phyloP scores from a whole-genome alignment of 352 stramenopile species.

The Pythium insidiosum region DNA sequence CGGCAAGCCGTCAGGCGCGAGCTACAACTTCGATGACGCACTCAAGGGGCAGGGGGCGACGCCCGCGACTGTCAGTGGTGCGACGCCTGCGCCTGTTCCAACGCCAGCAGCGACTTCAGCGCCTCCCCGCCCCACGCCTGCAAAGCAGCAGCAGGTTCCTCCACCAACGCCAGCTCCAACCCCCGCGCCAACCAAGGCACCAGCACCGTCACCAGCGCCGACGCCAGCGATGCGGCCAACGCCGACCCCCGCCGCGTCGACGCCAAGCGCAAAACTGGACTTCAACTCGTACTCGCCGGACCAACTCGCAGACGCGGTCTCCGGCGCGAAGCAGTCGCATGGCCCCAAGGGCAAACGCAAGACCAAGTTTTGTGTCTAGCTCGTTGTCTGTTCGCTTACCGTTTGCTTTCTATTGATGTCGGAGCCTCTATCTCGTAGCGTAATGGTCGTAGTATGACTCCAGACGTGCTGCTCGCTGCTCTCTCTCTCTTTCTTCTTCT shows the following conservation, averaged over 20 bases:
- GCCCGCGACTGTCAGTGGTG: no score
- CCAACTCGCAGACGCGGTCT: slow-evolving; percentile 12
- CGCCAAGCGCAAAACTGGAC: slow-evolving; percentile 1
- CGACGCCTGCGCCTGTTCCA: neutral
- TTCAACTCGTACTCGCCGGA: slow-evolving; percentile 11
- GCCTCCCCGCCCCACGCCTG: neutral
- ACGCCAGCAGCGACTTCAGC: neutral
- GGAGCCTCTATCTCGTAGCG: no score
- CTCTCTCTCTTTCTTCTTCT: no score
- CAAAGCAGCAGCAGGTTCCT: neutral
- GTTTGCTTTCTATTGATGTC: no score
- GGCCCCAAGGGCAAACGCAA: neutral
- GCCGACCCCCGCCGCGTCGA: slow-evolving; percentile 8
- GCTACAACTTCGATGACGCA: no score
- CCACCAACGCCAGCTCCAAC: slow-evolving; percentile 9
- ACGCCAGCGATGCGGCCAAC: slow-evolving; percentile 5
- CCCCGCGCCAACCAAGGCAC: no score
- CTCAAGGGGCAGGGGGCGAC: no score
- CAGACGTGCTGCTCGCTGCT: no score
- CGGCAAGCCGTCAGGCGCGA: neutral
- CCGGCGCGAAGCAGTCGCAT: slow-evolving; percentile 4
- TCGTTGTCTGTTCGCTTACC: no score
- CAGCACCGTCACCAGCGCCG: slow-evolving; percentile 1
- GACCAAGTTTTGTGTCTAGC: neutral
- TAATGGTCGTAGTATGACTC: no score